Percentiles rank a stretch among this genome's conserved stretches.
Conservation (phyloP, 371 early-diverging fungal genomes). For the Parasitella parasitica region DNA sequence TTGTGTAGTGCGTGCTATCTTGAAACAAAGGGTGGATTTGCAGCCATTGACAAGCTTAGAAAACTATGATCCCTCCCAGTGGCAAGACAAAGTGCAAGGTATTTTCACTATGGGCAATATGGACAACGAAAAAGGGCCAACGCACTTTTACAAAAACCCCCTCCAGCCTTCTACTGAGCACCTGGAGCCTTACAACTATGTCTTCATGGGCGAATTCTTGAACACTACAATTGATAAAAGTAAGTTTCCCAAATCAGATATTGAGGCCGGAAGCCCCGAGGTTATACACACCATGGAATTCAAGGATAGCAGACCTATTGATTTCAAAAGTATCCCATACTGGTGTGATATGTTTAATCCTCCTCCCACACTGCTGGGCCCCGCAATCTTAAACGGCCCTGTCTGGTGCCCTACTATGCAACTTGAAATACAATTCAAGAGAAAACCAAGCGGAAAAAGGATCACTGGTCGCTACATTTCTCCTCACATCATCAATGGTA, state of each 20-base stretch:
- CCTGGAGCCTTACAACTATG: conserved; percentile 24
- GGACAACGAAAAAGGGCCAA: conserved; percentile 35
- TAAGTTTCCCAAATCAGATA: neutral
- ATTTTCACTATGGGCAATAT: conserved; percentile 49
- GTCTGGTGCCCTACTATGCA: conserved; percentile 53
- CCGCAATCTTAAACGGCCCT: conserved; percentile 21
- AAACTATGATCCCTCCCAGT: conserved; percentile 23
- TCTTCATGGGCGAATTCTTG: conserved; percentile 32
- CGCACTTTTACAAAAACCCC: conserved; percentile 21
- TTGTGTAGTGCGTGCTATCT: conserved; percentile 27
- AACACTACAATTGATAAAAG: conserved; percentile 5
- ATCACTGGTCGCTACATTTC: conserved; percentile 32
- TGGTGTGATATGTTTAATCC: conserved; percentile 48
- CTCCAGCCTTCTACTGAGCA: conserved; percentile 19
- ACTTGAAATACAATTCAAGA: conserved; percentile 46
- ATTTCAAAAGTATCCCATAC: conserved; percentile 42
- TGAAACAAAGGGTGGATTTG: conserved; percentile 34
- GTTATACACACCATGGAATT: conserved; percentile 33
- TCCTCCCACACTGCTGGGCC: conserved; percentile 36
- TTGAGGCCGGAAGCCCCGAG: conserved; percentile 30
- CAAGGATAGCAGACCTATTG: conserved; percentile 34
- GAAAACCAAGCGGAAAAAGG: conserved; percentile 27
- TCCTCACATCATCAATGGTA: conserved; percentile 42
- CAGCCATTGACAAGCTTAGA: neutral
- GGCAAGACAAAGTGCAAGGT: conserved; percentile 30